Conservation (phyloP, 2,329 filamentous ascomycete species). For the Cordyceps cateniannulata region DNA sequence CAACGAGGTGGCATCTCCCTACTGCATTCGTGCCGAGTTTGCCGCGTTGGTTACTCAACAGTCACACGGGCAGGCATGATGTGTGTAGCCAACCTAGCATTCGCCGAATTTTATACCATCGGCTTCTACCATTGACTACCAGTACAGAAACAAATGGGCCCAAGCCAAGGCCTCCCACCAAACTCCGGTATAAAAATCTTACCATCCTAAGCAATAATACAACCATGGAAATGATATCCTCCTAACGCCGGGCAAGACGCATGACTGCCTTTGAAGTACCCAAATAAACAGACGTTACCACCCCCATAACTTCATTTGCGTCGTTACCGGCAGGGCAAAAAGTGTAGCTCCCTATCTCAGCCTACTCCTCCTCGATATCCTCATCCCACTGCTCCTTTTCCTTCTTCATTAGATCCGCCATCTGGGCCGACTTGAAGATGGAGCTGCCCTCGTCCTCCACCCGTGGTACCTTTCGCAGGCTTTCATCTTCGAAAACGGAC, state of each 20-base stretch:
- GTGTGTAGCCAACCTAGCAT: neutral
- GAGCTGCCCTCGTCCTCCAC: slow-evolving; percentile 54
- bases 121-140: neutral
- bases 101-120: neutral
- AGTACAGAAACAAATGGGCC: neutral
- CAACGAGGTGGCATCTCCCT: neutral
- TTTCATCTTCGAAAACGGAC: slow-evolving; percentile 81
- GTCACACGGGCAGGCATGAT: neutral
- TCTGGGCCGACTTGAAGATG: slow-evolving; percentile 67
- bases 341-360: too few species aligned
- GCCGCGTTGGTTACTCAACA: neutral
- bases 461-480: slow-evolving; percentile 64
- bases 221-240: neutral
- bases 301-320: neutral
- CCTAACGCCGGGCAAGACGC: neutral
- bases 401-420: slow-evolving; percentile 66
- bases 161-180: neutral
- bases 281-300: neutral
- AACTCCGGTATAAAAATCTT: slow-evolving; percentile 1
- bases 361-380: slow-evolving; percentile 61
- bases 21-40: neutral
- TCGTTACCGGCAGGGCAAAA: neutral
- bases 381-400: slow-evolving; percentile 80
- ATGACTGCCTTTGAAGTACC: neutral
- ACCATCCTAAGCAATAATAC: neutral